phyloP scores from a whole-genome alignment of 2,329 filamentous ascomycete species.

The Paracoccidioides brasiliensis region DNA sequence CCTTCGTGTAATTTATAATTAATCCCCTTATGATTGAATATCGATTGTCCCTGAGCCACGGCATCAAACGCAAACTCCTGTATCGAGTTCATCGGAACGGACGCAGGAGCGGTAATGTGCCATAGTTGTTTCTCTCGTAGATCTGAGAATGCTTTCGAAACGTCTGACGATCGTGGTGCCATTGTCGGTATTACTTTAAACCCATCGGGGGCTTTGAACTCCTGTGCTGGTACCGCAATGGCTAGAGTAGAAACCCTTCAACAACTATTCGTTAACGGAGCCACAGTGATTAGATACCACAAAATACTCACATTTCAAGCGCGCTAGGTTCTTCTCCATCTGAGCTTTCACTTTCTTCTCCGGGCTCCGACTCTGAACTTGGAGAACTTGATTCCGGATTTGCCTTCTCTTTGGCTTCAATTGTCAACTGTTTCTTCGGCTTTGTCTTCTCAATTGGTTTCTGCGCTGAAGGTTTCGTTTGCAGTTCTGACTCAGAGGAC shows the following conservation, averaged over 20 bases:
- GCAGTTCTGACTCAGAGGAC: constrained; percentile 3
- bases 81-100: constrained; percentile 31
- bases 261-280: constrained; percentile 8
- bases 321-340: not conserved
- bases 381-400: constrained; percentile 7
- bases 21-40: constrained; percentile 31
- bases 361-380: constrained; percentile 9
- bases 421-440: constrained; percentile 10
- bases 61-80: constrained; percentile 32
- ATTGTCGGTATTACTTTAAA: constrained; percentile 28
- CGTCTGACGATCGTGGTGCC: constrained; percentile 18
- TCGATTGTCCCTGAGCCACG: constrained; percentile 28
- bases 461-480: not conserved
- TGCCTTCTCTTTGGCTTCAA: not conserved
- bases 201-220: constrained; percentile 32
- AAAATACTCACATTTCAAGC: not conserved
- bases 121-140: constrained; percentile 35
- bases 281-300: not conserved
- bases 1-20: constrained; percentile 29
- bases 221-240: constrained; percentile 17
- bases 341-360: constrained; percentile 9
- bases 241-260: constrained; percentile 3
- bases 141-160: constrained; percentile 25
- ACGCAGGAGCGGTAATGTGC: constrained; percentile 35
- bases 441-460: not conserved